Base-by-base conservation (phyloP, 306 rosid genomes). In the Cyamopsis tetragonoloba region DNA sequence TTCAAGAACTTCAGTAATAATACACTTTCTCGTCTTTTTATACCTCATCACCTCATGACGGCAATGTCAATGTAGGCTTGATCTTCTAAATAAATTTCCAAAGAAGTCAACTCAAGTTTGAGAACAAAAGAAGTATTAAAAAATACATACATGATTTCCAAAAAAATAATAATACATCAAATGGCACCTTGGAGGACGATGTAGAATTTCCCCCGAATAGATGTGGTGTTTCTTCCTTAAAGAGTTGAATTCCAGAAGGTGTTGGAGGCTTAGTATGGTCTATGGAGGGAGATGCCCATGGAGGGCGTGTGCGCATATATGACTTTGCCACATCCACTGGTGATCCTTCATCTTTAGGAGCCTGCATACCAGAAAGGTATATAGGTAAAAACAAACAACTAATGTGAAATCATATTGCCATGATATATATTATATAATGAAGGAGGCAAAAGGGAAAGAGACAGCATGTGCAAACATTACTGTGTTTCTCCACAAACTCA, bases 301-400 rank as follows among this genome's bases (percentile, higher is more conserved):
- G 84, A 65, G 97, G 97, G 12, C 84, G 97, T 65, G 86, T 49
- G 8, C 71, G 84, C 97, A 95, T 95, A 73, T 88, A 95, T 23
- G 82, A 69, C 79, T 87, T 95, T 18, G 99, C 99, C 77, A 95
- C 83, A 68, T 95, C 95, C 14, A 77, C 96, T 0, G 97, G 99
- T 9, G 99, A 95, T 62, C 95, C 95, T 62, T 78, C 91, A 54
- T 82, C 92, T 65, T 83, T 80, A n/a, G 68, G 60, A 66, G 48
- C 85, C 99, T 95, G 82, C 82, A 77, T 58, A 53, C 23, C 46
- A 34, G n/a, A 47, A 74, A 64, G n/a, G 23, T 27, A 48, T 39
- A 44, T 27, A 49, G 66, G 46, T 42, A 32, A 54, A 42, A 69
- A 69, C 58, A 64, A 56, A 63, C 17, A 39, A 37, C 23, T 17